A percentile compares a stretch with the other conserved stretches of the same genome.
Conservation (phyloP, 1,284 basidiomycete species). For the Coniophora puteana region DNA sequence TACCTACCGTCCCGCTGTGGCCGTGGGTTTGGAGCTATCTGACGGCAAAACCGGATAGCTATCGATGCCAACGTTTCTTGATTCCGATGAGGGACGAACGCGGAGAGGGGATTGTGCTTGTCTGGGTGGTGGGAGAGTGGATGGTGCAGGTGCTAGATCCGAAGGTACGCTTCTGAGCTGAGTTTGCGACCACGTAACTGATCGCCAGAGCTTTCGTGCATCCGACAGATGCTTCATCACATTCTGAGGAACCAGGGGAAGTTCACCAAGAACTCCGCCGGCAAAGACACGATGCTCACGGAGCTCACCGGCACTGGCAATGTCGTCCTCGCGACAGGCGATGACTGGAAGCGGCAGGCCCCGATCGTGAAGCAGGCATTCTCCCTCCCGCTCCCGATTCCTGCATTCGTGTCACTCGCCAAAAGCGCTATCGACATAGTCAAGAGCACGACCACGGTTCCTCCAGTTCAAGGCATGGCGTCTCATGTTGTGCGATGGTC, state of each 20-base stretch:
- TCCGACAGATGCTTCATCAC: background rate
- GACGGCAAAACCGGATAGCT: slow-evolving; percentile 16
- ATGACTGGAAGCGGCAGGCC: slow-evolving; percentile 52
- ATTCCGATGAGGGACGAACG: slow-evolving; percentile 1
- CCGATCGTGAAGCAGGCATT: slow-evolving; percentile 23
- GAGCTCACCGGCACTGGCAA: slow-evolving; percentile 94
- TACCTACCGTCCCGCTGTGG: slow-evolving; percentile 17
- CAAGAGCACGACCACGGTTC: slow-evolving; percentile 15
- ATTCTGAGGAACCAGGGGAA: background rate
- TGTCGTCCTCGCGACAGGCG: slow-evolving; percentile 96
- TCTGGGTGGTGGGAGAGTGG: slow-evolving; percentile 20
- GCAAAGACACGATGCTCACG: slow-evolving; percentile 90
- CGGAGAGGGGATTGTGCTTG: slow-evolving; percentile 15
- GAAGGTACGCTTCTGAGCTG: slow-evolving; percentile 95
- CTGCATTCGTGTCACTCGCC: slow-evolving; percentile 20
- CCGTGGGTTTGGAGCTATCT: slow-evolving; percentile 17
- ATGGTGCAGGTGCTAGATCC: slow-evolving; percentile 88
- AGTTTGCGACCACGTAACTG: slow-evolving; percentile 50
- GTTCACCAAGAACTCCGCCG: slow-evolving; percentile 87
- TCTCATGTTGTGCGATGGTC: slow-evolving; percentile 17
- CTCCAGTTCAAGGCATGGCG: slow-evolving; percentile 4
- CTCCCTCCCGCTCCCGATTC: slow-evolving; percentile 20
- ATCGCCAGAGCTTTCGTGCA: slow-evolving; percentile 15
- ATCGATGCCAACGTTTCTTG: slow-evolving; percentile 17
- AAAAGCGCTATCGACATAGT: slow-evolving; percentile 19